Evolutionary conservation across 2,329 filamentous ascomycete species (phyloP).

Genomic region (Diaporthe sp.): DNA sequence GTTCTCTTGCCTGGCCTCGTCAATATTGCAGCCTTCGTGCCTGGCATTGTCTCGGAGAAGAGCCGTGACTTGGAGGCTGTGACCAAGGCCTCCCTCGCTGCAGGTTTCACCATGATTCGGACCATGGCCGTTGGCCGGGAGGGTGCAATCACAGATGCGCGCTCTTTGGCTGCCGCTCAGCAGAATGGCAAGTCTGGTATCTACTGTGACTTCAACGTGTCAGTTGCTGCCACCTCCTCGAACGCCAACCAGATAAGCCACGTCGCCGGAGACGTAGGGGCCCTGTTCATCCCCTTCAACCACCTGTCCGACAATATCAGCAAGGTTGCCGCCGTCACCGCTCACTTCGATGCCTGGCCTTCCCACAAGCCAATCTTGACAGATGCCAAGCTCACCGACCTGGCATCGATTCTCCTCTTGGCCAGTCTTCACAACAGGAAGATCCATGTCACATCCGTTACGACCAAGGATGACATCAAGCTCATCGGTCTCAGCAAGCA

Average conservation of each 20-base stretch:
- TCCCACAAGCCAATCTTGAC: constrained; percentile 84
- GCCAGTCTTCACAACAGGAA: constrained; percentile 84
- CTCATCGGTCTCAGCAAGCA: constrained; percentile 83
- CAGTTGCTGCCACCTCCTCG: constrained; percentile 78
- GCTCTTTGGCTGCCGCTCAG: constrained; percentile 79
- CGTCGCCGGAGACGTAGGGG: constrained; percentile 80
- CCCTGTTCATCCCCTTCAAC: constrained; percentile 87
- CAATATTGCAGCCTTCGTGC: constrained; percentile 85
- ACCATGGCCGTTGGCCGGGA: constrained; percentile 83
- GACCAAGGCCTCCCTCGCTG: constrained; percentile 79
- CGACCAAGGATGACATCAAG: constrained; percentile 84
- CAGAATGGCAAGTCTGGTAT: constrained; percentile 76
- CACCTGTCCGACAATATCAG: constrained; percentile 85
- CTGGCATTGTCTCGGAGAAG: constrained; percentile 74
- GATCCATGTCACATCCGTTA: constrained; percentile 84
- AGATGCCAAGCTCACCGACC: constrained; percentile 83
- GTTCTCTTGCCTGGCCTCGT: constrained; percentile 80
- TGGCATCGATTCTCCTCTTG: constrained; percentile 83
- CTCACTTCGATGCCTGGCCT: constrained; percentile 85
- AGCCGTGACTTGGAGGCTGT: constrained; percentile 78
- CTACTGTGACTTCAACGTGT: constrained; percentile 85
- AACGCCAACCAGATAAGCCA: constrained; percentile 83
- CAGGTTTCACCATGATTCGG: constrained; percentile 85
- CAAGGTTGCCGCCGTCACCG: constrained; percentile 84
- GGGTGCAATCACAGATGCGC: constrained; percentile 79